Percentiles rank a stretch among this genome's conserved stretches.
Conservation (phyloP, 768 basidiomycete species). For the Suillus subluteus region DNA sequence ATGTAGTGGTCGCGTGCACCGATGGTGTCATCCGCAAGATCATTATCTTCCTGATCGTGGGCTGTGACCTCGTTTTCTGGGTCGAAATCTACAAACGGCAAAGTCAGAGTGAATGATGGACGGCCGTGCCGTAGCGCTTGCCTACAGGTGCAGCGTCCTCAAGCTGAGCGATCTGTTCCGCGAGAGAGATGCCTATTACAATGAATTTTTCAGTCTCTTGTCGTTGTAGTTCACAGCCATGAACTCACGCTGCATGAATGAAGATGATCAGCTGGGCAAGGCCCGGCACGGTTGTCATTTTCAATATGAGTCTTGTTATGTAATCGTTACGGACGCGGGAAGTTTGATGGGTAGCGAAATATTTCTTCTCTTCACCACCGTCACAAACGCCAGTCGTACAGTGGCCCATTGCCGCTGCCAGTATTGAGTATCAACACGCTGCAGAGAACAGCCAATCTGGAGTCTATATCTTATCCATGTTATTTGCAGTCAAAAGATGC, state of each 20-base stretch:
- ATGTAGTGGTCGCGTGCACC: constrained; percentile 77
- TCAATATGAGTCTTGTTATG: constrained; percentile 7
- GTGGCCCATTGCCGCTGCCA: constrained; percentile 34
- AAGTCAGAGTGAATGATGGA: constrained; percentile 14
- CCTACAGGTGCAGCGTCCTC: constrained; percentile 72
- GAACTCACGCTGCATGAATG: constrained; percentile 35
- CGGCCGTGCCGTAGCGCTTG: constrained; percentile 35
- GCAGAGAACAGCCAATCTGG: constrained; percentile 38
- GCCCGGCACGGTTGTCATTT: constrained; percentile 6
- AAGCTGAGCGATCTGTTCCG: constrained; percentile 82
- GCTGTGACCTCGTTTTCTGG: constrained; percentile 65
- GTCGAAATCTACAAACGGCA: constrained; percentile 60
- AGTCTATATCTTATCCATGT: constrained; percentile 38
- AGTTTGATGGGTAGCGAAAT: constrained; percentile 29
- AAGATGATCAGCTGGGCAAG: not conserved
- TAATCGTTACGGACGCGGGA: constrained; percentile 33
- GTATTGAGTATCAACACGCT: constrained; percentile 17
- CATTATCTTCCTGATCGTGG: constrained; percentile 44
- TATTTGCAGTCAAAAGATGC: constrained; percentile 40
- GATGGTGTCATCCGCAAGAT: constrained; percentile 30
- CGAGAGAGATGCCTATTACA: constrained; percentile 56
- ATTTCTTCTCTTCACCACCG: constrained; percentile 35
- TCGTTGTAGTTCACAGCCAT: not conserved
- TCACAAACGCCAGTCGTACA: constrained; percentile 32
- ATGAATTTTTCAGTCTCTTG: constrained; percentile 8